phyloP scores from a whole-genome alignment of 768 basidiomycete species.

The Candolleomyces eurysporus region DNA sequence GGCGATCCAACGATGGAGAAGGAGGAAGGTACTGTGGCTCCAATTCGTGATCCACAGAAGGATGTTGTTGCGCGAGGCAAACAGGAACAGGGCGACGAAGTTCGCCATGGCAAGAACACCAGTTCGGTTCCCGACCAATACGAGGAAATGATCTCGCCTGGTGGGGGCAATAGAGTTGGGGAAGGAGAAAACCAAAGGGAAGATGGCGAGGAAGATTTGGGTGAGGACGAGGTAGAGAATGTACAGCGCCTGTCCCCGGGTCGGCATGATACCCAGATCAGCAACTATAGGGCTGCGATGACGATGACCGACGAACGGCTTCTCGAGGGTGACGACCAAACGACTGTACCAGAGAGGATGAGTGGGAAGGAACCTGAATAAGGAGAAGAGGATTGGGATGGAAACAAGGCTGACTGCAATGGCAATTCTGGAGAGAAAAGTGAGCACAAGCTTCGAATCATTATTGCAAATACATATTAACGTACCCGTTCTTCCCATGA shows the following conservation, averaged over 20 bases:
- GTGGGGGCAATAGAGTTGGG: slow-evolving; percentile 2
- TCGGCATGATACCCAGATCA: slow-evolving; percentile 8
- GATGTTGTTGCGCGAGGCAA: slow-evolving; percentile 9
- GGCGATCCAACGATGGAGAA: slow-evolving; percentile 11
- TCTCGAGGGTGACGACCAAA: slow-evolving; percentile 6
- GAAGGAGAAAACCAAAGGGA: slow-evolving; percentile 2
- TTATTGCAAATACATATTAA: not conserved
- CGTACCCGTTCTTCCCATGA: slow-evolving; percentile 5
- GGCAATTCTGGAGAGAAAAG: not conserved
- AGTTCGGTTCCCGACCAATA: slow-evolving; percentile 4
- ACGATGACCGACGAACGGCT: slow-evolving; percentile 4
- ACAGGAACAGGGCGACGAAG: slow-evolving; percentile 11
- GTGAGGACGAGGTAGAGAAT: slow-evolving; percentile 9
- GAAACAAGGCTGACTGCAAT: slow-evolving; percentile 8
- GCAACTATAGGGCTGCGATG: slow-evolving; percentile 1
- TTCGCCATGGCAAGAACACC: slow-evolving; percentile 9
- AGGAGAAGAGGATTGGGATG: slow-evolving; percentile 8
- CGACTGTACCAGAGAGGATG: slow-evolving; percentile 11
- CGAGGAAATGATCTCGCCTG: not conserved
- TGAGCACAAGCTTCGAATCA: not conserved
- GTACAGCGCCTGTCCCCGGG: slow-evolving; percentile 12
- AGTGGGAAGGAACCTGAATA: slow-evolving; percentile 8
- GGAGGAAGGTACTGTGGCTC: slow-evolving; percentile 10
- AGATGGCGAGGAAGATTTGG: slow-evolving; percentile 10
- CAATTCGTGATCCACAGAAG: slow-evolving; percentile 12